phyloP scores from a whole-genome alignment of 495 filamentous ascomycete genomes.

The Daldinia loculata region DNA sequence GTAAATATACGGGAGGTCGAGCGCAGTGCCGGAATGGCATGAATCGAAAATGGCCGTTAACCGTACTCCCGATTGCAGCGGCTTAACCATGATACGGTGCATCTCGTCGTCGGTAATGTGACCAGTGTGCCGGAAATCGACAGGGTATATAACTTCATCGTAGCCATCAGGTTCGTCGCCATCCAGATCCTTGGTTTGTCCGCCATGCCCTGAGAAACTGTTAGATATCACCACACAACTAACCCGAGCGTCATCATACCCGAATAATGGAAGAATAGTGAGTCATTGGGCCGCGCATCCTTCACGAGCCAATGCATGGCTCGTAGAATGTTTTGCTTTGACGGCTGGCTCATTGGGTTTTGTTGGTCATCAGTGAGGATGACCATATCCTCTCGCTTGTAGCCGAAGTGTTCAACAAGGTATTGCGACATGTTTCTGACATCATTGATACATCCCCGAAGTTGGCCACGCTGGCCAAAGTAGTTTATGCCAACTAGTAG shows the following conservation, averaged over 20 bases:
- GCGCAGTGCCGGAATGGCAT: slow-evolving; percentile 96
- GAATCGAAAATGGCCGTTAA: slow-evolving; percentile 99
- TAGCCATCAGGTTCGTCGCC: slow-evolving; percentile 96
- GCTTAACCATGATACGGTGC: slow-evolving; percentile 94
- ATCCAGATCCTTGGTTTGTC: slow-evolving; percentile 94
- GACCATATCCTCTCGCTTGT: slow-evolving; percentile 97
- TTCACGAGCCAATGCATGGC: slow-evolving; percentile 99
- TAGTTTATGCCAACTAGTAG: slow-evolving; percentile 98
- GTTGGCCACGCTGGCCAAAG: slow-evolving; percentile 89
- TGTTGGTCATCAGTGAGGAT: slow-evolving; percentile 97
- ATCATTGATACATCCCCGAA: slow-evolving; percentile 97
- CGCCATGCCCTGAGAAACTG: slow-evolving; percentile 77
- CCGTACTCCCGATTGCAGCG: slow-evolving; percentile 83
- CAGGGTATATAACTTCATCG: slow-evolving; percentile 97
- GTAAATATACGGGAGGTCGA: slow-evolving; percentile 98
- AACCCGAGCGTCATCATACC: slow-evolving; percentile 61
- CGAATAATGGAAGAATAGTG: slow-evolving; percentile 98
- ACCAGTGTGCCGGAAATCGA: slow-evolving; percentile 88
- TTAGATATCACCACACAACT: slow-evolving; percentile 4
- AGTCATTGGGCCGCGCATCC: slow-evolving; percentile 92
- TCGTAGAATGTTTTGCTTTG: slow-evolving; percentile 92
- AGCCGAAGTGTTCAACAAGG: slow-evolving; percentile 88
- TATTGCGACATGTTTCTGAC: slow-evolving; percentile 97
- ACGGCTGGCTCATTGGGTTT: slow-evolving; percentile 96
- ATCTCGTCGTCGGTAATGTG: slow-evolving; percentile 99